These are phyloP conservation scores for Bothriochloa decipiens DNA, from an alignment of 176 grass and related monocot species.

Conservation along the genomic window DNA sequence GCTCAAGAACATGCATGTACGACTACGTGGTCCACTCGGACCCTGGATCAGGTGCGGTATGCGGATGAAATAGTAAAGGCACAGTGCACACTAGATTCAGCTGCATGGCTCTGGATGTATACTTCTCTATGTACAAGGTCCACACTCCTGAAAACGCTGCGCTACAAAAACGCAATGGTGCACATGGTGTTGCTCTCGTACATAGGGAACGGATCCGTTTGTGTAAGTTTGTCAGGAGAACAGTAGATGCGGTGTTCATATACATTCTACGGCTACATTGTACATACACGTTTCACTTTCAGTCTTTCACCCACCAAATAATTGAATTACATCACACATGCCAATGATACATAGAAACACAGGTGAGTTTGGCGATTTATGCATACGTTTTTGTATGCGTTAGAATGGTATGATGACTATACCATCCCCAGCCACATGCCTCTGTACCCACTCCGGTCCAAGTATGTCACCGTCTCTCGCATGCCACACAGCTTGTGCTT, in stretches of 20 bases:
- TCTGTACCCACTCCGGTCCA: not conserved
- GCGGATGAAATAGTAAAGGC: slow-evolving; percentile 4
- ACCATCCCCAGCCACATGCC: not conserved
- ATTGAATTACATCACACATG: not conserved
- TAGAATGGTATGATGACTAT: not conserved
- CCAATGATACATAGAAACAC: not conserved
- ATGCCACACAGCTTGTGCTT: not conserved
- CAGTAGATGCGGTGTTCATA: not conserved
- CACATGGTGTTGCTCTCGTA: not conserved
- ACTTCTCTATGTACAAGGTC: not conserved
- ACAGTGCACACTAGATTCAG: not conserved
- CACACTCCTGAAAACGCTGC: not conserved
- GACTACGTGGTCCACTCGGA: slow-evolving; percentile 7
- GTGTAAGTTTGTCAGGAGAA: too few relatives aligned
- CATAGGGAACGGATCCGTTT: too few relatives aligned
- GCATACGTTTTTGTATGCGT: not conserved
- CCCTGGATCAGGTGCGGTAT: not conserved
- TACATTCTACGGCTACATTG: not conserved
- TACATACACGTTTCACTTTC: not conserved
- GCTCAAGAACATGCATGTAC: not conserved
- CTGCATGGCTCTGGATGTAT: not conserved
- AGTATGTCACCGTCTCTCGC: not conserved
- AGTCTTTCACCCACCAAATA: not conserved
- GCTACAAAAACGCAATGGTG: not conserved
- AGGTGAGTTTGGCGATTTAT: not conserved